These are phyloP conservation scores for Boletales sp. DNA, from an alignment of 768 basidiomycete species.

Conservation along the genomic window DNA sequence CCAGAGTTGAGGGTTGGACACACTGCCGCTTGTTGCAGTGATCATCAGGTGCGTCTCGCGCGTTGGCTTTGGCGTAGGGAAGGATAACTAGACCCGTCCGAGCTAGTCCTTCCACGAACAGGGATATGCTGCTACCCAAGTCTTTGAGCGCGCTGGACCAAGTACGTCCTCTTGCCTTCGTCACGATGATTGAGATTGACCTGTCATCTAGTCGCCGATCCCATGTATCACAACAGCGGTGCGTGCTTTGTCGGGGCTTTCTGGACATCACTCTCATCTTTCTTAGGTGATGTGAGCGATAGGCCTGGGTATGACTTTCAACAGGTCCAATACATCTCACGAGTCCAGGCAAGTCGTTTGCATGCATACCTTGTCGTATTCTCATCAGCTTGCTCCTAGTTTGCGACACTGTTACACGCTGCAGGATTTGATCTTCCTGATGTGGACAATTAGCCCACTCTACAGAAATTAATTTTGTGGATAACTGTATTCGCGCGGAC, in stretches of 20 bases:
- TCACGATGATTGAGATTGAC: background rate
- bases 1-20: conserved; percentile 72
- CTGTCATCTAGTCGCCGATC: conserved; percentile 62
- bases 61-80: background rate
- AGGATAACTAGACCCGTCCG: no score
- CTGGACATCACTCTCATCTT: background rate
- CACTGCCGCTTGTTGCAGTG: conserved; percentile 84
- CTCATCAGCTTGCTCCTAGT: conserved; percentile 35
- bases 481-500: conserved; percentile 1
- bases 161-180: conserved; percentile 35
- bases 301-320: conserved; percentile 79
- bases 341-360: conserved; percentile 63
- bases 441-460: background rate
- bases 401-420: conserved; percentile 66
- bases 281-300: conserved; percentile 69
- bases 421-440: conserved; percentile 51
- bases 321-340: conserved; percentile 80
- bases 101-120: conserved; percentile 71
- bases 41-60: conserved; percentile 62
- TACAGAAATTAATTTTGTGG: conserved; percentile 1
- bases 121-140: conserved; percentile 82
- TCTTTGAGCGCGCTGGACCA: conserved; percentile 83
- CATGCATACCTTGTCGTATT: background rate
- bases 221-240: conserved; percentile 88
- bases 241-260: conserved; percentile 12